These are phyloP conservation scores for Tuber magnatum DNA, from an alignment of 495 filamentous ascomycete species.

Conservation along the genomic window DNA sequence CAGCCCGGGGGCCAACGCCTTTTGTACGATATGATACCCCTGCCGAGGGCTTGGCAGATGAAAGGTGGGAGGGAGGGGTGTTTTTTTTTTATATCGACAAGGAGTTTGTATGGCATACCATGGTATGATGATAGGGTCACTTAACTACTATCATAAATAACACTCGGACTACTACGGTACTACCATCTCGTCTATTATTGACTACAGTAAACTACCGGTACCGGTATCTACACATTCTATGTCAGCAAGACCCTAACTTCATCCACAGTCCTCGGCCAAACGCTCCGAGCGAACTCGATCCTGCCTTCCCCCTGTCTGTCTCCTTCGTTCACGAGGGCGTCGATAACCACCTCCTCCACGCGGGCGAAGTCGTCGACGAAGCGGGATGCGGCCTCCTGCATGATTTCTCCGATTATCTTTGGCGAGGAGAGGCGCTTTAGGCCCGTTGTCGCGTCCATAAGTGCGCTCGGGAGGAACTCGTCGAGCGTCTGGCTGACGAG, in stretches of 20 bases:
- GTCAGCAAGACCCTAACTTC: constrained; percentile 35
- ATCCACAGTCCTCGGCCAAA: constrained; percentile 37
- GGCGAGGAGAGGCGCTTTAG: constrained; percentile 65
- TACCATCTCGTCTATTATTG: not conserved
- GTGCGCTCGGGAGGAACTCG: constrained; percentile 80
- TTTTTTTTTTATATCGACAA: not conserved
- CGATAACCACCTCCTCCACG: constrained; percentile 63
- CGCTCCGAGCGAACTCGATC: constrained; percentile 37
- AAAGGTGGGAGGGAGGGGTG: not conserved
- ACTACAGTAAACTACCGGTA: not conserved
- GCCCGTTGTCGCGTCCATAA: constrained; percentile 83
- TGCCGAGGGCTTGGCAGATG: not conserved
- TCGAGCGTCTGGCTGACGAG: constrained; percentile 71
- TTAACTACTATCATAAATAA: not conserved
- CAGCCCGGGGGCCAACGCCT: too few relatives aligned
- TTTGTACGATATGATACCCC: too few relatives aligned
- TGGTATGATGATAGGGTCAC: not conserved
- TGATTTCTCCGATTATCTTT: constrained; percentile 62
- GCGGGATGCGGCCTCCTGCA: constrained; percentile 71
- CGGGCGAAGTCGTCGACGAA: constrained; percentile 91
- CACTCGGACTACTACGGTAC: not conserved
- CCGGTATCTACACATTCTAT: not conserved
- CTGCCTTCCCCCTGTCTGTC: constrained; percentile 41
- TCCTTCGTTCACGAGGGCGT: constrained; percentile 49
- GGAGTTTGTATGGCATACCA: not conserved